These are phyloP conservation scores for Tylopilus rubrobrunneus DNA, from an alignment of 768 basidiomycete species.

Conservation along the genomic window DNA sequence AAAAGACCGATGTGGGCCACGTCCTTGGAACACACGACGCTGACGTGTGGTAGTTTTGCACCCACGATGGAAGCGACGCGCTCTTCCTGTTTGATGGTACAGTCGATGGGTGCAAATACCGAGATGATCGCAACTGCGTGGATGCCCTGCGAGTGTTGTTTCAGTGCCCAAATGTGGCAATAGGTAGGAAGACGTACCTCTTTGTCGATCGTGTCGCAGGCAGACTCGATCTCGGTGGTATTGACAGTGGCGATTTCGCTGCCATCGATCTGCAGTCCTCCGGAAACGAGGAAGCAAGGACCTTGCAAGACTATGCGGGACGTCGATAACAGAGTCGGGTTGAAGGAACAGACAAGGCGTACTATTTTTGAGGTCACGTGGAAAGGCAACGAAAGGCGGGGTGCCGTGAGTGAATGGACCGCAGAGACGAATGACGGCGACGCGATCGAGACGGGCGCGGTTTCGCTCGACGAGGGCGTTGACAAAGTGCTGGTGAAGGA, in stretches of 20 bases:
- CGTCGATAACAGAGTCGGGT: background rate
- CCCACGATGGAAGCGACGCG: conserved; percentile 40
- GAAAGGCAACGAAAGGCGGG: conserved; percentile 56
- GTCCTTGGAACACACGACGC: conserved; percentile 53
- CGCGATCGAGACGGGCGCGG: conserved; percentile 47
- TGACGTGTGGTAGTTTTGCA: conserved; percentile 36
- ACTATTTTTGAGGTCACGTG: conserved; percentile 30
- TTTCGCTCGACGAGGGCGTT: conserved; percentile 61
- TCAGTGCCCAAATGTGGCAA: conserved; percentile 2
- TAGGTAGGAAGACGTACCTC: conserved; percentile 16
- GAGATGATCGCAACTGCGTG: conserved; percentile 42
- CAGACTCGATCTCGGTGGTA: conserved; percentile 41
- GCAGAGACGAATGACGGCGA: conserved; percentile 62
- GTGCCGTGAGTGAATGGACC: conserved; percentile 56
- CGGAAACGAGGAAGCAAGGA: conserved; percentile 34
- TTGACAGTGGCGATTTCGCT: conserved; percentile 41
- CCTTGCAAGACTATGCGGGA: conserved; percentile 22
- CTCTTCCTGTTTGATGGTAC: conserved; percentile 43
- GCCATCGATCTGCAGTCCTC: conserved; percentile 45
- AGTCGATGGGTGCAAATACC: conserved; percentile 48
- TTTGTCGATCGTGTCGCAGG: conserved; percentile 38
- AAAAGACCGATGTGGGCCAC: conserved; percentile 58
- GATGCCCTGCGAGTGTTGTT: conserved; percentile 15
- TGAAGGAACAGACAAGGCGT: conserved; percentile 9
- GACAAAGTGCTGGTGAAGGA: conserved; percentile 40